phyloP scores from a whole-genome alignment of 345 rosid species.

The Pugionium dolabratum region DNA sequence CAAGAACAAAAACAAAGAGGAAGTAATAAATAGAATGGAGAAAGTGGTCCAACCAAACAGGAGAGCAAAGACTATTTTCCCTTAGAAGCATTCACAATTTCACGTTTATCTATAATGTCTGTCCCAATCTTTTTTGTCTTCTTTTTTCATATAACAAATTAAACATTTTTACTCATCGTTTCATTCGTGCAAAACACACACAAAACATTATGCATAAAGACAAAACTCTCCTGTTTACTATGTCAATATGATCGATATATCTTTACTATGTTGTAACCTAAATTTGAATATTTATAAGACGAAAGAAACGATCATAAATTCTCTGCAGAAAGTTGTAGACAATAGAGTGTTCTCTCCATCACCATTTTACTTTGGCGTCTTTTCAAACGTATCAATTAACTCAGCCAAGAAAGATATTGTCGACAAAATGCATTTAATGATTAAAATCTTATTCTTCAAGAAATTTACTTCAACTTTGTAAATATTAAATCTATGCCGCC shows the following conservation, averaged over 20 bases:
- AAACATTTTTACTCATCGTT: constrained; percentile 28
- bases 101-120: constrained; percentile 38
- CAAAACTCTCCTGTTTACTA: neutral
- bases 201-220: neutral
- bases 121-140: constrained; percentile 40
- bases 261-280: constrained; percentile 1
- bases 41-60: constrained; percentile 31
- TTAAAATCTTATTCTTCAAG: neutral
- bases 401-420: constrained; percentile 36
- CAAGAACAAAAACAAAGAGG: neutral
- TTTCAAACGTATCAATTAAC: neutral
- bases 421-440: constrained; percentile 29
- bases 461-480: constrained; percentile 23
- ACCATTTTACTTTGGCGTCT: constrained; percentile 15
- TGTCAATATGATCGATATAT: neutral
- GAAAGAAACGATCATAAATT: neutral
- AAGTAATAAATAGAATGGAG: constrained; percentile 11
- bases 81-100: constrained; percentile 38
- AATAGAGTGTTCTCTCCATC: neutral
- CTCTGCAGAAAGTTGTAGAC: too few species aligned
- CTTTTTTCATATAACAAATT: constrained; percentile 15
- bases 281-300: constrained; percentile 10
- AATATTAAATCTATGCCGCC: constrained; percentile 20
- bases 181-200: constrained; percentile 24
- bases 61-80: constrained; percentile 23